Evolutionary conservation across 331 rosid genomes (phyloP).

Genomic region (Rhamnella rubrinervis): DNA sequence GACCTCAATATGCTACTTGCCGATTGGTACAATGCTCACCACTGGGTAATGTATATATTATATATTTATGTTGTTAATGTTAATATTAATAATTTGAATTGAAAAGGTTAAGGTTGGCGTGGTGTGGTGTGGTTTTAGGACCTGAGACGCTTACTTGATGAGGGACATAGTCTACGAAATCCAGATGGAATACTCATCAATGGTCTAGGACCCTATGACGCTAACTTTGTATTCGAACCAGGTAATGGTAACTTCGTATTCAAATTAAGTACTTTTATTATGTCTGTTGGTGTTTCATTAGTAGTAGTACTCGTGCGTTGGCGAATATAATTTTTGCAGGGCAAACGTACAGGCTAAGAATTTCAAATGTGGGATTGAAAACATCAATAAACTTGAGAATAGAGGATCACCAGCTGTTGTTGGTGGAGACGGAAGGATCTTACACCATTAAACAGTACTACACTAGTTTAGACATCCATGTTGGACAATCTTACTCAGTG

Average conservation of each 20-base stretch:
- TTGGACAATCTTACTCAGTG: conserved; percentile 1
- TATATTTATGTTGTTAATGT: background rate
- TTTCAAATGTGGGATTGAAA: conserved; percentile 32
- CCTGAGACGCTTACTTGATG: conserved; percentile 6
- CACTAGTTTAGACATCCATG: conserved; percentile 31
- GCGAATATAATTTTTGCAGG: conserved; percentile 8
- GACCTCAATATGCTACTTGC: conserved; percentile 5
- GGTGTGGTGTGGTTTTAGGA: background rate
- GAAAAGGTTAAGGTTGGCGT: background rate
- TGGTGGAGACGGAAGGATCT: conserved; percentile 33
- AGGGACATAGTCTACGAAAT: background rate
- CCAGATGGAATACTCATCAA: conserved; percentile 12
- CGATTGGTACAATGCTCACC: background rate
- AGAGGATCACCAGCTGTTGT: conserved; percentile 23
- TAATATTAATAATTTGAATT: background rate
- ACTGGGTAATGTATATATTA: background rate
- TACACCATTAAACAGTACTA: conserved; percentile 20
- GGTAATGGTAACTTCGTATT: background rate
- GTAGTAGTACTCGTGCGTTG: too few species aligned
- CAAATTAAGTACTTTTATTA: background rate
- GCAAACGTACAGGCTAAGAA: conserved; percentile 27
- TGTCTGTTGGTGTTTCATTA: too few species aligned
- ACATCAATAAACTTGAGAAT: conserved; percentile 31
- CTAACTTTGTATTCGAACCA: conserved; percentile 1
- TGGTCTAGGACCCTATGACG: conserved; percentile 7